Evolutionary conservation across 2,329 filamentous ascomycete species (phyloP).

Genomic region (Colletotrichum sp.): DNA sequence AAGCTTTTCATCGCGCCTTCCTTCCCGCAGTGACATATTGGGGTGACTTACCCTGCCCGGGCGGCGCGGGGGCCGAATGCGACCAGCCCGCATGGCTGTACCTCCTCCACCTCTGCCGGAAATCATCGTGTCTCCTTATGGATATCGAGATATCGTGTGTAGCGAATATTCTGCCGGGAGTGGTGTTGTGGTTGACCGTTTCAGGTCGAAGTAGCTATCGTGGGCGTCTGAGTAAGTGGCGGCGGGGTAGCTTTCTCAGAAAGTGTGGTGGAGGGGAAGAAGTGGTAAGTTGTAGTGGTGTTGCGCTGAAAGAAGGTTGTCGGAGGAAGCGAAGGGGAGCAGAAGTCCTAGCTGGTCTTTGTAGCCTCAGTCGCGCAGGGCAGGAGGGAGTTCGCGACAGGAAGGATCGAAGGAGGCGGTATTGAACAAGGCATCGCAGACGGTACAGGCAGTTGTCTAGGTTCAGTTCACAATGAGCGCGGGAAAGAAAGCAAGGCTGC

Average conservation of each 20-base stretch:
- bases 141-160: neutral
- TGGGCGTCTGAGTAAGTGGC: slow-evolving; percentile 5
- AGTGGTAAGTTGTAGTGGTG: neutral
- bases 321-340: neutral
- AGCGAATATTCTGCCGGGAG: neutral
- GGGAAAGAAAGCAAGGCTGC: slow-evolving; percentile 1
- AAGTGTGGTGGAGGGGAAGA: neutral
- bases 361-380: neutral
- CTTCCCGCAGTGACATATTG: neutral
- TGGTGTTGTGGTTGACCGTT: neutral
- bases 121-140: slow-evolving; percentile 42
- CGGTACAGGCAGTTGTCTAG: slow-evolving; percentile 1
- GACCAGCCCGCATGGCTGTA: slow-evolving; percentile 39
- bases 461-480: neutral
- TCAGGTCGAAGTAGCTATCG: slow-evolving; percentile 16
- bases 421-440: slow-evolving; percentile 7
- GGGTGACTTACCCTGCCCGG: slow-evolving; percentile 43
- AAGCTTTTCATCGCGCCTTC: neutral
- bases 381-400: neutral
- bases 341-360: neutral
- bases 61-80: slow-evolving; percentile 49
- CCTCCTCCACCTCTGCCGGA: slow-evolving; percentile 50
- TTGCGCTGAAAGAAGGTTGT: neutral
- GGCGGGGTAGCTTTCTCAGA: slow-evolving; percentile 18
- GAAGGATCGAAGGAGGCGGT: neutral